Evolutionary conservation across 371 early-diverging fungal species (phyloP), one percentile per base, ranked within the genome.

Genomic region (Umbelopsis sp.): DNA sequence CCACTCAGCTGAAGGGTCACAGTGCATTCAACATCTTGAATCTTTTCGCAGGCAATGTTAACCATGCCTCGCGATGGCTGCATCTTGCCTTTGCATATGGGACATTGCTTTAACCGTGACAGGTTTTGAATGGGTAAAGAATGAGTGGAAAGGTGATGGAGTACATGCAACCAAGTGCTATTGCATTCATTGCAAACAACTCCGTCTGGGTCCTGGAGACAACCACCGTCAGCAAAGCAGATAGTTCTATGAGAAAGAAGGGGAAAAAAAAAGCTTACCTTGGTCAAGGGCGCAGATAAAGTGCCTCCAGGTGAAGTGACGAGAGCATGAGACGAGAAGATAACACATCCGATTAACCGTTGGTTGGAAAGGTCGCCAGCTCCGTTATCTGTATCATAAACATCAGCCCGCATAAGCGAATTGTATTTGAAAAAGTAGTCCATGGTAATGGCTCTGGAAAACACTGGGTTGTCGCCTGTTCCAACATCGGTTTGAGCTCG

Each of bases 381-480:
- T 20, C 29, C 6, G 35, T 57, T 57, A n/a, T 57, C 57, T 32
- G 18, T 35, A 35, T 57, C 57, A 29, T 57, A 57, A 14, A 57
- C 57, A 10, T 57, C 57, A 16, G 57, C 35, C 14, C 57, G 11
- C 35, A 57, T 29, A 18, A 57, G 35, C 4, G 57, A 57, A 35
- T 57, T 57, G 35, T 57, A 57, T 57, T 57, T 57, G 35, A 57
- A 57, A 35, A 57, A 57, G 37, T 57, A 57, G 35, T 57, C 57
- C 35, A 57, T 57, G 6, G 57, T 57, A 37, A 57, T 57, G 57
- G 35, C 57, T 35, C 35, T 57, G 18, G 57, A 57, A 8, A 57
- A 57, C n/a, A 57, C 57, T 9, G 57, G 57, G n/a, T 29, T 57
- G 35, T 57, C 57, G n/a, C 57, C 57, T 2, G 57, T 35, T 7